Evolutionary conservation across 345 rosid species (phyloP), one percentile per base, ranked within the genome.

Genomic region (Pistacia atlantica): DNA sequence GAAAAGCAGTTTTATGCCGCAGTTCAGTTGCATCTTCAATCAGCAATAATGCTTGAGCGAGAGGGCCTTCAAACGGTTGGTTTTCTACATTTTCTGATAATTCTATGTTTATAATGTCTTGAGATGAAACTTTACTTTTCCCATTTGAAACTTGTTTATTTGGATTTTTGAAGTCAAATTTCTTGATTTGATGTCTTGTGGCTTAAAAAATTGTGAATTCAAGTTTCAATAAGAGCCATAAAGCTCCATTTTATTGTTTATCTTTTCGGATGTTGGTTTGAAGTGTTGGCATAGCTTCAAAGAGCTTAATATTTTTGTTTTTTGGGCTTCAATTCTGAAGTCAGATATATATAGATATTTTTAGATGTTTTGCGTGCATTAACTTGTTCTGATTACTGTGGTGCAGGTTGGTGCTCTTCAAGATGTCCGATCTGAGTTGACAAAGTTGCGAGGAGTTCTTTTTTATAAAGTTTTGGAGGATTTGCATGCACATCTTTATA

Each of bases 371-470:
- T 80, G 78, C 66, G 51, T 51, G 73, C 54, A 14, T 72, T 66
- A 14, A 75, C 74, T 42, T 17, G 28, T 31, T 69, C 6, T 72
- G 45, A 79, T 60, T 72, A 64, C 42, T 46, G 37, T 80, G 56
- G 69, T 75, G 65, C 80, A 96, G 99, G 99, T 96, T 80, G 98
- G 99, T 70, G 97, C 98, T 76, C 97, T 96, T 85, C 99, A 94
- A 92, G 99, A 96, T 83, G 90, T 96, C 67, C 88, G 97, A 84
- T 92, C 98, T 81, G 99, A 93, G 89, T 84, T 96, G 79, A 80
- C 90, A 75, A 94, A 96, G 85, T 81, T 96, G 87, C 88, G 94
- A 54, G 98, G 98, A 79, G 87, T 86, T 72, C 82, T 94, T 49
- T 96, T 96, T 84, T 94, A 85, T 78, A 91, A 90, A 86, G 77